Evolutionary conservation across 176 grass and related monocot genomes (phyloP).

Genomic region (Poa annua): DNA sequence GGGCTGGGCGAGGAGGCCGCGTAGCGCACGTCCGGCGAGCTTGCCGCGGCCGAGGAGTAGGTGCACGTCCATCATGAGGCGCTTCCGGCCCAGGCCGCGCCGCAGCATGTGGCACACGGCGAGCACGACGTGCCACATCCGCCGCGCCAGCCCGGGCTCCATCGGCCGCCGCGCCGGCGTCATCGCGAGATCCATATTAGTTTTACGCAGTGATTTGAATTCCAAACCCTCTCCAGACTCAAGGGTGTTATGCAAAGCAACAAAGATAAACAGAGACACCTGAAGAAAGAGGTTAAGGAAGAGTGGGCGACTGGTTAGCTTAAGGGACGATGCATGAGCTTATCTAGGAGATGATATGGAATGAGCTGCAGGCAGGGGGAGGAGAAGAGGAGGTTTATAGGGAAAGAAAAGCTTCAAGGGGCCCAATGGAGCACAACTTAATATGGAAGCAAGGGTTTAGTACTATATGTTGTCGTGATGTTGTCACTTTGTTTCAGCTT

Average conservation of each 20-base stretch:
- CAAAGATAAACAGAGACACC: neutral
- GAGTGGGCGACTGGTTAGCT: slow-evolving; percentile 22
- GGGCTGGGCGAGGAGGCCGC: slow-evolving; percentile 51
- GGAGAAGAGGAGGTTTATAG: slow-evolving; percentile 42
- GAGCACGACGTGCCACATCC: slow-evolving; percentile 76
- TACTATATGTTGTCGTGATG: neutral
- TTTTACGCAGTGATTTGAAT: neutral
- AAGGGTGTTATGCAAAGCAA: neutral
- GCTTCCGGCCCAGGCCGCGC: slow-evolving; percentile 70
- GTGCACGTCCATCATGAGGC: slow-evolving; percentile 76
- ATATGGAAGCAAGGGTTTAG: slow-evolving; percentile 38
- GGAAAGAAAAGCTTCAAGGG: slow-evolving; percentile 21
- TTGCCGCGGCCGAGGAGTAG: slow-evolving; percentile 78
- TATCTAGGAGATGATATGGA: slow-evolving; percentile 14
- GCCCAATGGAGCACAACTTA: slow-evolving; percentile 27
- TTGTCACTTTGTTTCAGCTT: neutral
- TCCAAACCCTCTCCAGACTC: neutral
- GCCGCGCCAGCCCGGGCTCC: slow-evolving; percentile 67
- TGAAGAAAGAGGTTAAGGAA: neutral
- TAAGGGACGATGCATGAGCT: slow-evolving; percentile 23
- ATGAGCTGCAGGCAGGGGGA: slow-evolving; percentile 33
- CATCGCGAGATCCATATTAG: slow-evolving; percentile 39
- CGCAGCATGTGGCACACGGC: slow-evolving; percentile 83
- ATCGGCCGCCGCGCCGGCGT: slow-evolving; percentile 56
- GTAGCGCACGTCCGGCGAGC: slow-evolving; percentile 62